Conservation (phyloP, 768 basidiomycete genomes). For the Nidularia sp. region DNA sequence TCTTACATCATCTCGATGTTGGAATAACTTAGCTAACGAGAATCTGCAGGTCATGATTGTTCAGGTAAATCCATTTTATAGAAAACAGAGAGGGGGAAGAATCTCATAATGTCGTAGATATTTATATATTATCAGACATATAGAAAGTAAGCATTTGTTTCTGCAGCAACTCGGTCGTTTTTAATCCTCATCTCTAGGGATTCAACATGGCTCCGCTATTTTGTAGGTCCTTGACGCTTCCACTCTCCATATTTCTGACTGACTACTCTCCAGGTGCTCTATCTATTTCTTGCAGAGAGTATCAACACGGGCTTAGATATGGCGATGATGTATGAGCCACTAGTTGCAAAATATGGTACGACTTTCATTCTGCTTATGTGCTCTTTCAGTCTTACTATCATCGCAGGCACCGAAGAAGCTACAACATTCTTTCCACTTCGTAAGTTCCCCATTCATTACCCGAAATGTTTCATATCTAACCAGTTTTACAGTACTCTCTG, state of each 20-base stretch:
- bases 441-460: slow-evolving; percentile 8
- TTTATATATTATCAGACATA: slow-evolving; percentile 32
- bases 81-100: no score
- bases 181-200: slow-evolving; percentile 17
- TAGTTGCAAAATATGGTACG: slow-evolving; percentile 30
- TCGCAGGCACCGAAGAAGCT: slow-evolving; percentile 12
- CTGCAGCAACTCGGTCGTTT: background rate
- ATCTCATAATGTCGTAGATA: slow-evolving; percentile 9
- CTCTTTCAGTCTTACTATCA: background rate
- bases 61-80: no score
- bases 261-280: slow-evolving; percentile 16
- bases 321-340: slow-evolving; percentile 32
- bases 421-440: slow-evolving; percentile 20
- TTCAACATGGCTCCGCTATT: slow-evolving; percentile 22
- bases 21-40: no score
- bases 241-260: background rate
- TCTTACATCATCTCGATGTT: background rate
- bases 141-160: slow-evolving; percentile 17
- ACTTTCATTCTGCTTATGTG: background rate
- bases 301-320: slow-evolving; percentile 30
- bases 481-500: slow-evolving; percentile 20
- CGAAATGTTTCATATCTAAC: background rate
- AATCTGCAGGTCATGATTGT: no score
- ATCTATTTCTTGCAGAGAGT: slow-evolving; percentile 30
- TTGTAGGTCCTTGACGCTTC: slow-evolving; percentile 15